Conservation (phyloP, 306 rosid genomes). For the Ceratonia siliqua region DNA sequence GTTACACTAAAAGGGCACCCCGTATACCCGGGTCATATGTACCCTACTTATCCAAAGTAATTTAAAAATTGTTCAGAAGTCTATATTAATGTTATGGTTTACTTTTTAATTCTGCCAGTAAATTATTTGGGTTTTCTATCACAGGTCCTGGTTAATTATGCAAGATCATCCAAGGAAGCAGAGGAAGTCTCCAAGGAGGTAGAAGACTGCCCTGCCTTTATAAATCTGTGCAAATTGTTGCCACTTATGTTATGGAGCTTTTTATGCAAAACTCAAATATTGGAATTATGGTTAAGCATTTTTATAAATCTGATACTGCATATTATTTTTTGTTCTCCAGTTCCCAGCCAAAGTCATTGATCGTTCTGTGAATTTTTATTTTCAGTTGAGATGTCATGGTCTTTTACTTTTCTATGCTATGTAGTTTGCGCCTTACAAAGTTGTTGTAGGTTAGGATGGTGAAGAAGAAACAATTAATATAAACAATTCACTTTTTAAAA, state of each 20-base stretch:
- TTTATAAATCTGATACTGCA: neutral
- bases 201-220: neutral
- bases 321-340: neutral
- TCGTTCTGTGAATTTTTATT: neutral
- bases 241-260: neutral
- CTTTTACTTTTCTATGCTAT: neutral
- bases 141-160: slow-evolving; percentile 80
- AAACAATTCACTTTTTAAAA: neutral
- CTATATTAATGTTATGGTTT: neutral
- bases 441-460: neutral
- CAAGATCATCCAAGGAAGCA: slow-evolving; percentile 76
- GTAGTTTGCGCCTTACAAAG: neutral
- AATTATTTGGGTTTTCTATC: slow-evolving; percentile 11
- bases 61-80: neutral
- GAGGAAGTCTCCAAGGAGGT: slow-evolving; percentile 79
- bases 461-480: neutral
- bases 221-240: neutral
- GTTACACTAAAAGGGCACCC: neutral
- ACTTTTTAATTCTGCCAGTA: neutral
- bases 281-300: neutral
- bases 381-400: neutral
- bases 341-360: neutral
- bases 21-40: neutral
- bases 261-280: neutral
- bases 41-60: neutral